Conservation (phyloP, 78 protist genomes). For the Trichosphaerium sp. region DNA sequence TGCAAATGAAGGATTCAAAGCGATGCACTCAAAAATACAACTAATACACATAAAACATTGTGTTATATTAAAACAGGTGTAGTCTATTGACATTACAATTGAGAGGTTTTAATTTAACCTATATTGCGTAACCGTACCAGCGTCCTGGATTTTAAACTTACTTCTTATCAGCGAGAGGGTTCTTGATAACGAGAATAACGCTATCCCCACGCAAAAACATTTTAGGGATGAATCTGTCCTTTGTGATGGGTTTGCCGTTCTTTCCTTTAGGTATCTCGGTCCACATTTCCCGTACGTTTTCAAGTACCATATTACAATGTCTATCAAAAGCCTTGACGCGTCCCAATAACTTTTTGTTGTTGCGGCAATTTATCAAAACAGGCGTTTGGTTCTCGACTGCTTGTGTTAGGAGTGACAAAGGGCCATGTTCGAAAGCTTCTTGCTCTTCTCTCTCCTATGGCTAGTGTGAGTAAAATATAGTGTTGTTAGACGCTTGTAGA, state of each 20-base stretch:
- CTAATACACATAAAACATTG: too few relatives aligned
- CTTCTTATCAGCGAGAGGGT: too few relatives aligned
- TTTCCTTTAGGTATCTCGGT: constrained; percentile 77
- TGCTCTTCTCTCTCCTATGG: too few relatives aligned
- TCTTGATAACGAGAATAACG: constrained; percentile 87
- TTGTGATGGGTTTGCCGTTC: constrained; percentile 82
- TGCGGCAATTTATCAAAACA: constrained; percentile 90
- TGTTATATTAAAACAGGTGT: too few relatives aligned
- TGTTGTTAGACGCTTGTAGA: too few relatives aligned
- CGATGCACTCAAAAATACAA: too few relatives aligned
- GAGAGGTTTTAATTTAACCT: too few relatives aligned
- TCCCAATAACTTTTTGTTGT: constrained; percentile 92
- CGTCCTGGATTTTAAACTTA: too few relatives aligned
- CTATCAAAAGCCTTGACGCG: constrained; percentile 97
- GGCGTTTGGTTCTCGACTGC: constrained; percentile 70
- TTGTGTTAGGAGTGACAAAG: constrained; percentile 84
- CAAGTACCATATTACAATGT: constrained; percentile 98
- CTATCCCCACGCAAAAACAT: constrained; percentile 98
- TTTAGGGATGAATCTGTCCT: constrained; percentile 87
- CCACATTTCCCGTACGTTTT: constrained; percentile 94
- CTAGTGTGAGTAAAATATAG: too few relatives aligned
- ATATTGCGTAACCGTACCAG: too few relatives aligned
- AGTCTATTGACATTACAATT: too few relatives aligned
- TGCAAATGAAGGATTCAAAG: too few relatives aligned
- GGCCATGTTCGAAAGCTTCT: constrained; percentile 84